Evolutionary conservation across 495 filamentous ascomycete species (phyloP), one percentile per base, ranked within the genome.

Genomic region (Trichoderma asperelloides): DNA sequence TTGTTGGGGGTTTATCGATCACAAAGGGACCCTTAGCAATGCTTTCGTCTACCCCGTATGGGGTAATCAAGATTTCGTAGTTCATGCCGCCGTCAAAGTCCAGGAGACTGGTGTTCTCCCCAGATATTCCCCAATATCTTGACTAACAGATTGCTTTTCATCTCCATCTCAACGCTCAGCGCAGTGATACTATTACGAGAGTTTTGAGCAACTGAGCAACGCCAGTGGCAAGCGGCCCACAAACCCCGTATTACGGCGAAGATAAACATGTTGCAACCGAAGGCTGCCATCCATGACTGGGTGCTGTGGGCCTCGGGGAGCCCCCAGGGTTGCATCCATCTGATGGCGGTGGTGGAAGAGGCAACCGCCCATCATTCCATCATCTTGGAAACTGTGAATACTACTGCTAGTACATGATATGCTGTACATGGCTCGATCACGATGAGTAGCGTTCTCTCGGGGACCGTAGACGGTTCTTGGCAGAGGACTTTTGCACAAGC

Each of bases 71-170:
- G 23, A 27, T 28, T 33, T 60, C 25, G 11, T 30, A 25, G 16
- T 25, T 16, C 55, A 11, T 13, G 4, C n/a, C 27, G 55, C 27
- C 23, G 55, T 30, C 55, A 60, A 60, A 60, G 15, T 27, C 55
- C 49, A 12, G n/a, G 4, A 18, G 2, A 60, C 25, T 60, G 55
- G 55, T 13, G 13, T 13, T 60, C 55, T 60, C 55, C 55, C 55
- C 55, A 60, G 55, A 60, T 5, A 28, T 60, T 60, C 55, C 55
- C 27, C 55, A 60, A 60, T 60, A 60, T 60, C 55, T 60, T 60
- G 55, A 60, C 55, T 60, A 60, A 60, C 25, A 60, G 55, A 60
- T 60, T 60, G 55, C 55, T 60, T 21, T 30, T 12, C 55, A 30
- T 55, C 55, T 25, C 55, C 55, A 60, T 60, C 55, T 12, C 55